Evolutionary conservation across 768 basidiomycete species (phyloP), one percentile per base, ranked within the genome.

Genomic region (Lentinula lateritia): DNA sequence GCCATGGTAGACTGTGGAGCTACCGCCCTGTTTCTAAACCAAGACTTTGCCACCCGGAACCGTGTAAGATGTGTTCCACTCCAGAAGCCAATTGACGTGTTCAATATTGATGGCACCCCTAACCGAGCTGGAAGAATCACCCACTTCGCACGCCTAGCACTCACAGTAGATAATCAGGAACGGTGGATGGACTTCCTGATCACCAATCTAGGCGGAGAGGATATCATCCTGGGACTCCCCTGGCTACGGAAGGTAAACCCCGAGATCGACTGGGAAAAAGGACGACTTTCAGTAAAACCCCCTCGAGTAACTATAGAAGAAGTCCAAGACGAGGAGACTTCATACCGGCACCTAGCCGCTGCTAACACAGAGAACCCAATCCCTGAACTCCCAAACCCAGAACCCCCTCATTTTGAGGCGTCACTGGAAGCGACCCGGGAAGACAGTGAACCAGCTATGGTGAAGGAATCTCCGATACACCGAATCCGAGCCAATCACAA

Each of bases 61-160:
- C 36, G 4, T 7, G 36, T 38, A 38, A 38, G 36, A 12, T 7
- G 6, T 12, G 6, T 4, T 1, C 36, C 36, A 1, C 45, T 46
- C 15, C 8, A 18, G 8, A 76, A 77, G 54, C 58, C 75, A 1
- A 20, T 66, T 0, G 23, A 38, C 16, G 36, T 56, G 1, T 20
- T 18, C 7, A 56, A 56, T 18, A 36, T 36, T 2, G 54, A 56
- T 56, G 54, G 54, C 1, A 38, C 54, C 2, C 34, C 38, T n/a
- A 56, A 56, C 35, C 15, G 20, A 16, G 54, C 54, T 38, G 54
- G 54, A 38, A 41, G 38, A 9, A 56, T 56, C 1, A 56, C 35
- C 16, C 23, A 56, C 3, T 56, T 32, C 12, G 54, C 35, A 23
- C 36, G 54, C 65, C 66, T 0, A 63, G 77, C 12, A 6, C 7